phyloP scores from a whole-genome alignment of 106 monocot genomes.

The Platanthera guangdongensis region DNA sequence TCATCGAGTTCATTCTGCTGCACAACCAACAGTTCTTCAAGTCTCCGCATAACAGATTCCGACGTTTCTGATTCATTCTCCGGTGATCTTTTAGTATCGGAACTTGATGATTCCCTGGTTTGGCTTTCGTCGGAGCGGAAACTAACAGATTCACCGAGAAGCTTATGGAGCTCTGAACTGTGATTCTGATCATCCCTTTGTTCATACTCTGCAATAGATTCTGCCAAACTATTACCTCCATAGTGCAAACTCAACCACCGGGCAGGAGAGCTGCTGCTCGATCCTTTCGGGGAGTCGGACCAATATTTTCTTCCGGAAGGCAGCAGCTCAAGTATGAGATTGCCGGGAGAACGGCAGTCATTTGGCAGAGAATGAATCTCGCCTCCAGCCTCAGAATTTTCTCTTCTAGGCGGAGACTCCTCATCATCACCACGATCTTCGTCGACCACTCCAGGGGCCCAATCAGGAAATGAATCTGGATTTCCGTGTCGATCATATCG shows the following conservation, averaged over 20 bases:
- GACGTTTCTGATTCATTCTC: constrained; percentile 19
- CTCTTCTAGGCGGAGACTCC: neutral
- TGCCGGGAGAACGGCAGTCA: constrained; percentile 13
- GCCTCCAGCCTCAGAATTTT: constrained; percentile 22
- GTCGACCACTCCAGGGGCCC: constrained; percentile 18
- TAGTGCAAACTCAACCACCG: constrained; percentile 1
- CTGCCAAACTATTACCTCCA: constrained; percentile 6
- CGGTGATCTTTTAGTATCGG: neutral
- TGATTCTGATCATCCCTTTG: neutral
- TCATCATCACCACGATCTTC: constrained; percentile 11
- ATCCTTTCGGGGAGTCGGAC: constrained; percentile 52
- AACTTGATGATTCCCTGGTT: neutral
- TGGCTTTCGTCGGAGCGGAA: neutral
- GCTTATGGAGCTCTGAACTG: neutral
- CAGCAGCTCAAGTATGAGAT: constrained; percentile 43
- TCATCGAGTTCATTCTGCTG: constrained; percentile 49
- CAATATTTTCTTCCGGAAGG: constrained; percentile 63
- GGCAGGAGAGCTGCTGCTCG: constrained; percentile 12
- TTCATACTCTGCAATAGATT: neutral
- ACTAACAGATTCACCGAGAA: neutral
- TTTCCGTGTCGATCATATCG: constrained; percentile 67
- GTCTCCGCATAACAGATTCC: constrained; percentile 15
- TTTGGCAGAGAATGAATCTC: constrained; percentile 26
- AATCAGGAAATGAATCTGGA: constrained; percentile 49
- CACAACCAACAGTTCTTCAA: constrained; percentile 25